Conservation (phyloP, 306 rosid species). For the Vigna angularis region DNA sequence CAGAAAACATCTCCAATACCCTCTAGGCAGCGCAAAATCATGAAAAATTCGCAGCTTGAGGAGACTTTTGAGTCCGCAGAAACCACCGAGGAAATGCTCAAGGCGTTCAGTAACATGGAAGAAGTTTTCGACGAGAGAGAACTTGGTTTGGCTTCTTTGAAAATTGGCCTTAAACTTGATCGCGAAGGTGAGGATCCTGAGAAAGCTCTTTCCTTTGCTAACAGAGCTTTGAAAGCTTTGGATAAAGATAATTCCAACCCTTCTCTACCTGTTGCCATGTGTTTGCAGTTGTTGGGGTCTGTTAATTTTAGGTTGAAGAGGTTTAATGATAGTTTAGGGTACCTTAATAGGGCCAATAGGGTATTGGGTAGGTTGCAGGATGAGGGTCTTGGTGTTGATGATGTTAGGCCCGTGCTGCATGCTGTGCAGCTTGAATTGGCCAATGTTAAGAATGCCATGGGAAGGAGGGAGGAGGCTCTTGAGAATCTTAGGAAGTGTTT, state of each 20-base stretch:
- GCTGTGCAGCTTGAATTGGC: conserved; percentile 88
- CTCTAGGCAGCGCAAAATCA: conserved; percentile 72
- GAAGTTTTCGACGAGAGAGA: conserved; percentile 65
- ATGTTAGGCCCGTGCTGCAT: conserved; percentile 79
- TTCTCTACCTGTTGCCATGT: conserved; percentile 76
- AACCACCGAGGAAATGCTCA: conserved; percentile 68
- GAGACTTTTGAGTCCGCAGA: conserved; percentile 83
- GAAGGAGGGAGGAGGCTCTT: conserved; percentile 94
- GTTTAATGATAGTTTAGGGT: conserved; percentile 87
- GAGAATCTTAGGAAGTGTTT: conserved; percentile 79
- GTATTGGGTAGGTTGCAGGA: conserved; percentile 66
- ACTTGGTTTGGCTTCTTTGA: conserved; percentile 82
- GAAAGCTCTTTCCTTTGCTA: conserved; percentile 68
- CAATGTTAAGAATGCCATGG: conserved; percentile 86
- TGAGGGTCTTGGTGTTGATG: conserved; percentile 60
- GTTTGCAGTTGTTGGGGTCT: conserved; percentile 88
- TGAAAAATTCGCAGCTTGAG: conserved; percentile 71
- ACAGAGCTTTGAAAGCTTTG: conserved; percentile 72
- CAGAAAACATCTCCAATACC: conserved; percentile 55
- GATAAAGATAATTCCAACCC: conserved; percentile 63
- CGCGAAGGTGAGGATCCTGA: conserved; percentile 91
- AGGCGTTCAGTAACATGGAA: conserved; percentile 75
- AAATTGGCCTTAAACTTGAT: conserved; percentile 85
- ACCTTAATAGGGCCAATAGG: conserved; percentile 81
- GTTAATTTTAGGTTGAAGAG: conserved; percentile 69